phyloP scores from a whole-genome alignment of 2,329 filamentous ascomycete species.

The Trichoderma atrobrunneum region DNA sequence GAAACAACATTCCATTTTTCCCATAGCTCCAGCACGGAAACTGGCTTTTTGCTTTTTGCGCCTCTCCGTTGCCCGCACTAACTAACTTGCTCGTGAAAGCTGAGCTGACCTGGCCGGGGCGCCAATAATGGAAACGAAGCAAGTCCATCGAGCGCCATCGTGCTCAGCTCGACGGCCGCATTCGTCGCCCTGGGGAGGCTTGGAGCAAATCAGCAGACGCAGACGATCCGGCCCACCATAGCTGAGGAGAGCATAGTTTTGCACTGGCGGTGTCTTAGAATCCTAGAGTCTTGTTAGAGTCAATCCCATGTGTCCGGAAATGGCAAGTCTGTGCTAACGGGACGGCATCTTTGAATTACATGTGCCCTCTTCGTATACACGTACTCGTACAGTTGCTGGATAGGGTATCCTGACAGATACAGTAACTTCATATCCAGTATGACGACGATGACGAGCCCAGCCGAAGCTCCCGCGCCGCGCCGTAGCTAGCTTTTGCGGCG shows the following conservation, averaged over 20 bases:
- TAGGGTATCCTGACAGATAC: not conserved
- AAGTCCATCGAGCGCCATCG: not conserved
- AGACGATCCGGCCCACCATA: not conserved
- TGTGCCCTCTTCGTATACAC: not conserved
- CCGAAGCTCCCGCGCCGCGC: conserved; percentile 9
- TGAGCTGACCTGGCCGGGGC: not conserved
- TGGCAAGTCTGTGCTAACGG: not conserved
- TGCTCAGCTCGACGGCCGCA: conserved; percentile 4
- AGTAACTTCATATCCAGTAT: not conserved
- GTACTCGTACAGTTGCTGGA: not conserved
- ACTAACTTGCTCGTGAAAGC: not conserved
- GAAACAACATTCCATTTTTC: not conserved
- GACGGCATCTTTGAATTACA: not conserved
- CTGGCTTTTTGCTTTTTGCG: not conserved
- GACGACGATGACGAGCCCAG: not conserved
- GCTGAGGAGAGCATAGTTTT: not conserved
- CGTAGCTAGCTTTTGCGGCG: not conserved
- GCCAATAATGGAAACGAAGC: not conserved
- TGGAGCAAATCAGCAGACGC: conserved; percentile 12
- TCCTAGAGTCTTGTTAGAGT: not conserved
- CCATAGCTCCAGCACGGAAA: not conserved
- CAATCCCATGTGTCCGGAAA: not conserved
- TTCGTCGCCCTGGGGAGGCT: not conserved
- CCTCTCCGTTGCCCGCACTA: not conserved
- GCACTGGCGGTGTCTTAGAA: not conserved